Evolutionary conservation across 345 rosid species (phyloP).

Genomic region (Salix arbutifolia): DNA sequence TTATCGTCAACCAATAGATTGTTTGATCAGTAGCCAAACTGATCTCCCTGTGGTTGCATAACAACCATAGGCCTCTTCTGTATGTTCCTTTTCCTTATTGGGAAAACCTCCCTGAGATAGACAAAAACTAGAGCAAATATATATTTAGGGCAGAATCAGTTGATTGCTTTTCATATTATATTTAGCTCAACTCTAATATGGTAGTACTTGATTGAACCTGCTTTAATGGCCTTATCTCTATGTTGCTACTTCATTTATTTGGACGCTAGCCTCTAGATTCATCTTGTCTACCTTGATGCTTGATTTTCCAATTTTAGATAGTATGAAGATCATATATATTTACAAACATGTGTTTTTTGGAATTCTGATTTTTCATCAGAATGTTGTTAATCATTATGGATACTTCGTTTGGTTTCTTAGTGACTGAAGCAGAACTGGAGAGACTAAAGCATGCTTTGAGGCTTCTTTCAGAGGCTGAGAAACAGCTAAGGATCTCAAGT

Average conservation of each 20-base stretch:
- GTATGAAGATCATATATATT: background rate
- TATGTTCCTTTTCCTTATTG: background rate
- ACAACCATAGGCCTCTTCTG: slow-evolving; percentile 41
- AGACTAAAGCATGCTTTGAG: slow-evolving; percentile 86
- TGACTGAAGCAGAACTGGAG: slow-evolving; percentile 76
- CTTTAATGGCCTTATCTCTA: background rate
- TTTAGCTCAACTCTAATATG: background rate
- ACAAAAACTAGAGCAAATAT: background rate
- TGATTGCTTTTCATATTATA: background rate
- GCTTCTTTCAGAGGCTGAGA: slow-evolving; percentile 97
- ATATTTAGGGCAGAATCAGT: background rate
- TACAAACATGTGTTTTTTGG: background rate
- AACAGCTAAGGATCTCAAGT: slow-evolving; percentile 74
- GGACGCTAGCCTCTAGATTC: background rate
- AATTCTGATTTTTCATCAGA: background rate
- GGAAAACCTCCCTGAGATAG: background rate
- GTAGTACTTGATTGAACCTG: background rate
- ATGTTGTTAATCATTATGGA: background rate
- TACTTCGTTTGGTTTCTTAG: slow-evolving; percentile 32
- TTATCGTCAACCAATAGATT: background rate
- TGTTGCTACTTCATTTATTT: background rate
- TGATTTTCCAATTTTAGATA: background rate
- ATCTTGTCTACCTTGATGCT: background rate
- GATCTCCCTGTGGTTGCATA: background rate
- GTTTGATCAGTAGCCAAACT: background rate